Evolutionary conservation across 2,329 filamentous ascomycete genomes (phyloP).

Genomic region (Aspergillus oerlinghausenensis): DNA sequence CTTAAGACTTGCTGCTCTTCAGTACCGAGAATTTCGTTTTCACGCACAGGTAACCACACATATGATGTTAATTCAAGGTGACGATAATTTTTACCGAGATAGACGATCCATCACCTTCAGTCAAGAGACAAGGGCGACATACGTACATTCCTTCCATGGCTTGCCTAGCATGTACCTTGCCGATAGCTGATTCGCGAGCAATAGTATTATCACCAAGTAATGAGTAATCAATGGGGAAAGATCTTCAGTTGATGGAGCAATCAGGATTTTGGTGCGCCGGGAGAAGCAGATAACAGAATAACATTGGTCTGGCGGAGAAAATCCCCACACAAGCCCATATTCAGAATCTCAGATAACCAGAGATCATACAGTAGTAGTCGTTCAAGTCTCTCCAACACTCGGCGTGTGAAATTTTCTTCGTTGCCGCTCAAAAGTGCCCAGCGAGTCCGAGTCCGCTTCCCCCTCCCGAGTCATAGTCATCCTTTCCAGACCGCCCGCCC

Average conservation of each 20-base stretch:
- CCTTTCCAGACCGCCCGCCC: constrained; percentile 25
- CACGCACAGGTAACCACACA: not conserved
- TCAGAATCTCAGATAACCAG: not conserved
- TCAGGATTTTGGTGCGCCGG: constrained; percentile 13
- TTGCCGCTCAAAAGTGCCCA: constrained; percentile 16
- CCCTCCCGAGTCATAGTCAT: constrained; percentile 10
- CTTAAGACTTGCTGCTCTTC: not conserved
- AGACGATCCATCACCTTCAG: no score
- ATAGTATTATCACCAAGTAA: constrained; percentile 5
- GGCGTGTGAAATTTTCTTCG: constrained; percentile 24
- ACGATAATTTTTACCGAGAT: not conserved
- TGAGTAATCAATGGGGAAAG: constrained; percentile 13
- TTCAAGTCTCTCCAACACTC: not conserved
- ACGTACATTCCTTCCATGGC: not conserved
- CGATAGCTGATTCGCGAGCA: not conserved
- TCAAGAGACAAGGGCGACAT: not conserved
- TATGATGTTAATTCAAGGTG: not conserved
- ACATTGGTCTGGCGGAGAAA: not conserved
- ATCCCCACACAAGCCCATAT: not conserved
- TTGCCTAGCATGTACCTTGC: not conserved
- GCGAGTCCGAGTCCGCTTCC: constrained; percentile 4
- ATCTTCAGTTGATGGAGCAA: constrained; percentile 10
- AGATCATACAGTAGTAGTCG: not conserved
- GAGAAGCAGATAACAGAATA: not conserved
- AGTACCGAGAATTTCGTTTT: not conserved